Percentiles rank a stretch among this genome's conserved stretches.
These are phyloP conservation scores for Schizophyllum commune DNA, from an alignment of 1,284 basidiomycete genomes.

Conservation along the genomic window DNA sequence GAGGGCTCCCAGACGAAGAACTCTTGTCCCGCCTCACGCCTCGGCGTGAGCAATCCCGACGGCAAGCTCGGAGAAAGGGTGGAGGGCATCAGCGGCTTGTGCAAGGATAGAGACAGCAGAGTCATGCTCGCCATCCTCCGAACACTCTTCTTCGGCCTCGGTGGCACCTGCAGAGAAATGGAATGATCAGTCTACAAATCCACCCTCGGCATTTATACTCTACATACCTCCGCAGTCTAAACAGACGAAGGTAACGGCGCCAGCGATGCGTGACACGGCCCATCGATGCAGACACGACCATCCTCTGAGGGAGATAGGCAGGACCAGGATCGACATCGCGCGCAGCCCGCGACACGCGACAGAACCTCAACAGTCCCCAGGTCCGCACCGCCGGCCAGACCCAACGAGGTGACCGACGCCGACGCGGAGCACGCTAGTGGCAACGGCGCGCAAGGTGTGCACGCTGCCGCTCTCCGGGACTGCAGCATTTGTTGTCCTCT, in stretches of 20 bases:
- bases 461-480: background rate
- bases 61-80: background rate
- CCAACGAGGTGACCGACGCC: background rate
- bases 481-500: background rate
- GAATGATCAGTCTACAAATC: background rate
- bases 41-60: background rate
- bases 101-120: background rate
- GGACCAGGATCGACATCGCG: no score
- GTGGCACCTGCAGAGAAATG: background rate
- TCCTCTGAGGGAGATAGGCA: background rate
- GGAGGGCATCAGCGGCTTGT: background rate
- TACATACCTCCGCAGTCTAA: background rate
- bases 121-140: background rate
- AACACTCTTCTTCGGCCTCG: background rate
- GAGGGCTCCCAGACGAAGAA: background rate
- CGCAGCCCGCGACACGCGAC: no score
- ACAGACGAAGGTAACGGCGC: background rate
- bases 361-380: no score
- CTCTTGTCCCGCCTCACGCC: background rate
- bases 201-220: background rate
- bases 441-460: background rate
- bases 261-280: background rate
- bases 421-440: background rate
- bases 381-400: background rate
- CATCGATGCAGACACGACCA: background rate